Conservation (phyloP, 306 rosid species). For the Astragalus glycyphyllos region DNA sequence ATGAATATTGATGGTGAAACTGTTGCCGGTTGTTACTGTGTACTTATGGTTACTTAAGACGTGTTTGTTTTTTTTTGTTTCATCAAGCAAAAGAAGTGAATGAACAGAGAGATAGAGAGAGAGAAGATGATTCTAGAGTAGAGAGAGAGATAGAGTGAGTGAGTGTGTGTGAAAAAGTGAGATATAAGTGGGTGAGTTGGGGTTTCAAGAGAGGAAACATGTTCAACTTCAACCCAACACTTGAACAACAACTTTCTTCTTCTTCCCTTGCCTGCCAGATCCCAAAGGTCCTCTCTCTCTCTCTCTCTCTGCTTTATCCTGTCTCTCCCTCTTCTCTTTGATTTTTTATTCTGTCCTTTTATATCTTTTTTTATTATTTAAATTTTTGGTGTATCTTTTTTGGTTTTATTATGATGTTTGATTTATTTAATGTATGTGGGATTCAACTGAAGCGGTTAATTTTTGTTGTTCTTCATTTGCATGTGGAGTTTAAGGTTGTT, state of each 20-base stretch:
- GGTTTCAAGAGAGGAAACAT: slow-evolving; percentile 72
- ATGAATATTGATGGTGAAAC: slow-evolving; percentile 41
- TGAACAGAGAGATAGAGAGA: background rate
- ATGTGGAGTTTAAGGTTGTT: slow-evolving; percentile 66
- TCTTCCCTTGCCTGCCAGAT: slow-evolving; percentile 57
- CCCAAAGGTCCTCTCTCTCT: slow-evolving; percentile 61
- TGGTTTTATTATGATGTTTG: background rate
- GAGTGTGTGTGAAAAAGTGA: background rate
- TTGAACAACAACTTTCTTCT: slow-evolving; percentile 54
- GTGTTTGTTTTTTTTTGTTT: slow-evolving; percentile 33
- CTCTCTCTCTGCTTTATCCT: slow-evolving; percentile 34
- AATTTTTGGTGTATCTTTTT: no score
- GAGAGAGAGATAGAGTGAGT: slow-evolving; percentile 5
- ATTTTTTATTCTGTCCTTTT: background rate
- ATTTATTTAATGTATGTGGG: slow-evolving; percentile 41
- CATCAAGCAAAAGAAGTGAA: background rate
- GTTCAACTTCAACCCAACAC: slow-evolving; percentile 71
- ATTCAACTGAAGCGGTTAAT: slow-evolving; percentile 48
- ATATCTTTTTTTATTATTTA: background rate
- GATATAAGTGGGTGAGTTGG: slow-evolving; percentile 34
- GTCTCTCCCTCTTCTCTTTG: no score
- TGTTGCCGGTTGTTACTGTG: slow-evolving; percentile 20
- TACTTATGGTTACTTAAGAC: slow-evolving; percentile 26
- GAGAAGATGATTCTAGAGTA: slow-evolving; percentile 30
- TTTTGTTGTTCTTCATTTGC: slow-evolving; percentile 54